Percentiles rank a stretch among this genome's conserved stretches.
phyloP scores from a whole-genome alignment of 1,284 basidiomycete species.

The Ganoderma lucidum region DNA sequence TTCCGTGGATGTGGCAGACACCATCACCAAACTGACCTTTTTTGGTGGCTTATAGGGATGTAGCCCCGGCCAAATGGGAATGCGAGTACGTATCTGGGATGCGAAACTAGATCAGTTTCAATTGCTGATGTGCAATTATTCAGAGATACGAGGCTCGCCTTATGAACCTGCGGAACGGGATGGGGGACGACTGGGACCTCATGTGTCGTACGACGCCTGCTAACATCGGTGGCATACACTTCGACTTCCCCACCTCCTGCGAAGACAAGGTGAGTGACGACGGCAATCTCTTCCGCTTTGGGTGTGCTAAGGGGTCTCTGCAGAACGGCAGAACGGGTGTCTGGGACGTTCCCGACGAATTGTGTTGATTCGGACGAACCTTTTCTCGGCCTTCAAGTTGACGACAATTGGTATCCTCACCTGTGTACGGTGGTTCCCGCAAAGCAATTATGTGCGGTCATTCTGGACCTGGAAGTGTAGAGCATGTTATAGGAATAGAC shows the following conservation, averaged over 20 bases:
- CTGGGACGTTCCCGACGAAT: constrained; percentile 15
- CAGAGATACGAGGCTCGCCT: constrained; percentile 21
- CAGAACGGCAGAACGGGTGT: constrained; percentile 31
- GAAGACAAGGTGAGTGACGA: constrained; percentile 25
- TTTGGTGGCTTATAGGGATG: constrained; percentile 21
- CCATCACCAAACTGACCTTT: not conserved
- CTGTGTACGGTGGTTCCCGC: not conserved
- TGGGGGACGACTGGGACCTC: constrained; percentile 22
- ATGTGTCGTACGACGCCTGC: constrained; percentile 34
- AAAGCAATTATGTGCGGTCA: not conserved
- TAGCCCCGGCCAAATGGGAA: constrained; percentile 12
- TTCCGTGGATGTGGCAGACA: not conserved
- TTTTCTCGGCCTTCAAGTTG: not conserved
- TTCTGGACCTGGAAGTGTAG: not conserved
- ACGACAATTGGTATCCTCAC: not conserved
- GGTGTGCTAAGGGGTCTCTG: not conserved
- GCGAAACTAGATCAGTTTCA: not conserved
- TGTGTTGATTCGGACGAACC: not conserved
- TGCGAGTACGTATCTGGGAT: not conserved
- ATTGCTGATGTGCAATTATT: not conserved
- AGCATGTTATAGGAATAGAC: not conserved
- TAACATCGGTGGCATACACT: constrained; percentile 21
- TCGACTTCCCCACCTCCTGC: constrained; percentile 24
- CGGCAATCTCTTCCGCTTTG: not conserved
- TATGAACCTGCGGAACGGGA: constrained; percentile 17